Conservation (phyloP, 768 basidiomycete species). For the Leccinum subgranulosum region DNA sequence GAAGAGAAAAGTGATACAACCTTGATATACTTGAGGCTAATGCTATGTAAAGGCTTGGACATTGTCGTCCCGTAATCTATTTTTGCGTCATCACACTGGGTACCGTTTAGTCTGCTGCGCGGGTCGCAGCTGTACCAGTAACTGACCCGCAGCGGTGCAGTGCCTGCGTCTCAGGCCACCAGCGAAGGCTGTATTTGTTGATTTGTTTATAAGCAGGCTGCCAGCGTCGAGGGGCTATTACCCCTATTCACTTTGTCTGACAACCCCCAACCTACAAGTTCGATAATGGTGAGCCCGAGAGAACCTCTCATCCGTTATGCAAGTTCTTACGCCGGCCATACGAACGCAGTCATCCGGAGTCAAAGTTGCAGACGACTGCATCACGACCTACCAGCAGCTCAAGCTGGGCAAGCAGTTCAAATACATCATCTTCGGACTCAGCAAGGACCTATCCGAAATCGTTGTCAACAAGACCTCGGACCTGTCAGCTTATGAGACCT, state of each 20-base stretch:
- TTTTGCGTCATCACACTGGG: not conserved
- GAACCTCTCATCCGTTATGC: not conserved
- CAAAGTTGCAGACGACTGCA: constrained; percentile 54
- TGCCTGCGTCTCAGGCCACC: too few species aligned
- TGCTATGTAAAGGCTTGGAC: not conserved
- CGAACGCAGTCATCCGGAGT: constrained; percentile 29
- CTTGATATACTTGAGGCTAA: not conserved
- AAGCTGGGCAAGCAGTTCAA: constrained; percentile 52
- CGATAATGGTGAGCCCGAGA: constrained; percentile 25
- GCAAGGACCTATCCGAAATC: constrained; percentile 62
- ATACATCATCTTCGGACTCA: constrained; percentile 81
- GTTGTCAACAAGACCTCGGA: constrained; percentile 65
- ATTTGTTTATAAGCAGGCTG: constrained; percentile 11
- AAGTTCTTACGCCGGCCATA: constrained; percentile 4
- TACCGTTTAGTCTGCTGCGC: not conserved
- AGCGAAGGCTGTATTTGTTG: not conserved
- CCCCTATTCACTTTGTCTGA: constrained; percentile 12
- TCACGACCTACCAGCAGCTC: constrained; percentile 17
- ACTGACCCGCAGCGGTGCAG: constrained; percentile 14
- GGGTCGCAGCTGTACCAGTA: not conserved
- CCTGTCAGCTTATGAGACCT: constrained; percentile 60
- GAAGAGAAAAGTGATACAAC: not conserved
- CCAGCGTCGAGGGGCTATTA: not conserved
- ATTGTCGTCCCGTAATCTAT: not conserved
- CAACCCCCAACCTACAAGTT: not conserved